A percentile compares a stretch with the other conserved stretches of the same genome.
These are phyloP conservation scores for Globisporangium ultimum DNA, from an alignment of 352 stramenopile genomes.

Conservation along the genomic window DNA sequence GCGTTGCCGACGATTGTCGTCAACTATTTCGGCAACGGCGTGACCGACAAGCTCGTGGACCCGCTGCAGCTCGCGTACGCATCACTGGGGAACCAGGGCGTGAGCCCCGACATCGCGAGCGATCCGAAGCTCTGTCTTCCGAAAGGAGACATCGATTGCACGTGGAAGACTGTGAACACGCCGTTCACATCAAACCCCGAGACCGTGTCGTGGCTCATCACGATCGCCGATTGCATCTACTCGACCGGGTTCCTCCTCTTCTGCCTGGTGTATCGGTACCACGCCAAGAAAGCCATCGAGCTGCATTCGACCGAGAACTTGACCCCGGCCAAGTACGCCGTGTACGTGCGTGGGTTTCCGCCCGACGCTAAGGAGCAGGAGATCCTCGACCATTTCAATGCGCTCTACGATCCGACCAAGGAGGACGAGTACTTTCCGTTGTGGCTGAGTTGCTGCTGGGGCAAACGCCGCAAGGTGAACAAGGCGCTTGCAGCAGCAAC, in stretches of 20 bases:
- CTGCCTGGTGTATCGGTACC: slow-evolving; percentile 46
- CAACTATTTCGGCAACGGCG: slow-evolving; percentile 61
- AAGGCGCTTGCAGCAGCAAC: slow-evolving; percentile 23
- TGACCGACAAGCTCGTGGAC: slow-evolving; percentile 66
- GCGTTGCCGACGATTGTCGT: slow-evolving; percentile 59
- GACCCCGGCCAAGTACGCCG: slow-evolving; percentile 76
- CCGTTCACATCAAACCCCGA: slow-evolving; percentile 57
- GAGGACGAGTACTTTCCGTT: slow-evolving; percentile 60
- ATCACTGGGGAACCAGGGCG: slow-evolving; percentile 77
- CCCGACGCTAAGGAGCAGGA: slow-evolving; percentile 56
- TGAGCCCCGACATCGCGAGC: slow-evolving; percentile 49
- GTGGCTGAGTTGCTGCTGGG: slow-evolving; percentile 67
- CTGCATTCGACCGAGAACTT: slow-evolving; percentile 71
- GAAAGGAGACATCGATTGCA: slow-evolving; percentile 66
- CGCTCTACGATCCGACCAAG: slow-evolving; percentile 63
- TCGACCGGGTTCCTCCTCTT: slow-evolving; percentile 72
- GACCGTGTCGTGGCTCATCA: slow-evolving; percentile 75
- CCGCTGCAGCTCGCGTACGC: slow-evolving; percentile 66
- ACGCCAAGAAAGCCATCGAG: slow-evolving; percentile 48
- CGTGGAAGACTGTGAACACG: slow-evolving; percentile 56
- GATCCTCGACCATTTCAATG: slow-evolving; percentile 76
- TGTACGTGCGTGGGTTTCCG: slow-evolving; percentile 74
- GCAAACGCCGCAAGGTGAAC: slow-evolving; percentile 42
- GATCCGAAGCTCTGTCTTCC: slow-evolving; percentile 45
- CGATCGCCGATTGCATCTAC: slow-evolving; percentile 51